A percentile compares a stretch with the other conserved stretches of the same genome.
Evolutionary conservation across 2,329 filamentous ascomycete species (phyloP).

Genomic region (Alternaria viburni): DNA sequence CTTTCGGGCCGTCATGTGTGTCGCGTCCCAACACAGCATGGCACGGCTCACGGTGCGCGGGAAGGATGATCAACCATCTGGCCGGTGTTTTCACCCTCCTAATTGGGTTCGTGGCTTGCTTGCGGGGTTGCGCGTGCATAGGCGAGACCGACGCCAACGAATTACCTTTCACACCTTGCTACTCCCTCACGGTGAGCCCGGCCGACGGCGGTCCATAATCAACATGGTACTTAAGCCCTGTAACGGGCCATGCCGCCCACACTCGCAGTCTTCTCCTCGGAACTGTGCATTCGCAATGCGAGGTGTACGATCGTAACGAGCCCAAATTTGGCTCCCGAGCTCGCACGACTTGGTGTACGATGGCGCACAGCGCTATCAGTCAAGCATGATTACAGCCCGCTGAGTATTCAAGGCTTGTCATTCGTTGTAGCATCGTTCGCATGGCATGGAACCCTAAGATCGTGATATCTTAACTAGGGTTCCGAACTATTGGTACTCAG

Average conservation of each 20-base stretch:
- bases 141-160: slow-evolving; percentile 36
- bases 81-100: slow-evolving; percentile 15
- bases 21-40: slow-evolving; percentile 13
- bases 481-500: slow-evolving; percentile 40
- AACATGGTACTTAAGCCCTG: slow-evolving; percentile 4
- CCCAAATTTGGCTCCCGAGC: slow-evolving; percentile 21
- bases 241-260: slow-evolving; percentile 10
- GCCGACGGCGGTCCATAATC: slow-evolving; percentile 20
- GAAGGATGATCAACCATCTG: slow-evolving; percentile 28
- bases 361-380: slow-evolving; percentile 33
- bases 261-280: neutral
- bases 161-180: slow-evolving; percentile 17
- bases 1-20: slow-evolving; percentile 11
- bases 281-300: slow-evolving; percentile 5
- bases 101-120: slow-evolving; percentile 18
- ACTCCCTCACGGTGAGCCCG: slow-evolving; percentile 27
- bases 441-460: slow-evolving; percentile 21
- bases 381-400: slow-evolving; percentile 27
- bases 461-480: slow-evolving; percentile 17
- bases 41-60: slow-evolving; percentile 18
- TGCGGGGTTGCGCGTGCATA: slow-evolving; percentile 29
- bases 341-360: slow-evolving; percentile 20
- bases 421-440: slow-evolving; percentile 22
- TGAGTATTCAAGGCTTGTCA: slow-evolving; percentile 16
- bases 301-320: slow-evolving; percentile 8